Evolutionary conservation across 2,329 filamentous ascomycete genomes (phyloP), one percentile per base, ranked within the genome.

Genomic region (Alternaria gaisen): DNA sequence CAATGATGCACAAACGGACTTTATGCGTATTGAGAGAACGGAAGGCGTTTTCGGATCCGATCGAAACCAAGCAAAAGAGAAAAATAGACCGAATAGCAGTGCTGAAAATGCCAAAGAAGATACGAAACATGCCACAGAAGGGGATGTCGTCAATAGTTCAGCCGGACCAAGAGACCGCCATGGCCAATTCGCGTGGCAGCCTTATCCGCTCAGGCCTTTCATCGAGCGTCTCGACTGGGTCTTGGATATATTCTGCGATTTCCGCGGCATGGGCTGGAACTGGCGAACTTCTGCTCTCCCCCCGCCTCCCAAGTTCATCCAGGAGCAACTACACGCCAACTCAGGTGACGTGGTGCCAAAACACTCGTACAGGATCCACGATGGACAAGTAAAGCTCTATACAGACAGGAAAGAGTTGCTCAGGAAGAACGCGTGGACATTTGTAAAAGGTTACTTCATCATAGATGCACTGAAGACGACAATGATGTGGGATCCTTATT

Each of bases 401-500:
- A 60, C 73, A 16, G 72, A 76, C 9, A 73, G 75, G 4, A 42
- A 57, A 2, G 67, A 68, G 1, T 73, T 83, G 1, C 68, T 83
- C 1, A 64, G 65, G 36, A 59, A 71, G 34, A 77, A 78, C 42
- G 14, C 73, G 8, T 71, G 72, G 32, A 80, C 72, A 6, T 79
- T 90, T n/a, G 56, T 86, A 2, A 57, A 84, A 38, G 82, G 83
- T 65, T 95, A 92, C 73, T 65, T 95, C 12, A 62, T 86, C 8
- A 81, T 97, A 9, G 94, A 97, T 77, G 59, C 88, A 7, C 77
- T 92, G 53, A 91, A 91, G 71, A 84, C 88, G 2, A 64, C 88
- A 63, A 89, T 92, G 81, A 88, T 90, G 67, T 85, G 87, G 54
- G 94, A 98, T 70, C 89, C 90, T 0, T 97, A 94, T 80, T 97